Conservation (phyloP, 2,329 filamentous ascomycete species). For the Aureobasidium lini region DNA sequence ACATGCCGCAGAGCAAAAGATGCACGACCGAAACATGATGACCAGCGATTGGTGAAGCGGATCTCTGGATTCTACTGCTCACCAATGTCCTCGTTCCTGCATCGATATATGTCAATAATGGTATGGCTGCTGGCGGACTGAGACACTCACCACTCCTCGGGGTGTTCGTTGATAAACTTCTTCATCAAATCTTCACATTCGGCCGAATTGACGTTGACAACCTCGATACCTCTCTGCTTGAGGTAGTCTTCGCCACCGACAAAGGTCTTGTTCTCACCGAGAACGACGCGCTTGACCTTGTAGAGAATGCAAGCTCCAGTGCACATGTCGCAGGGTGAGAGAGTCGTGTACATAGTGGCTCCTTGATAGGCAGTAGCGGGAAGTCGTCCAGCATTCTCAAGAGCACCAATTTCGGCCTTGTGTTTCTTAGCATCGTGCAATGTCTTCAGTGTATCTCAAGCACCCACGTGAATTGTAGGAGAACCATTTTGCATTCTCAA, state of each 20-base stretch:
- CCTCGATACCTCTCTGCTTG: conserved; percentile 59
- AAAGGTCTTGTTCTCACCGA: conserved; percentile 71
- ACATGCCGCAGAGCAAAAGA: conserved; percentile 24
- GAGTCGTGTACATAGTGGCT: conserved; percentile 63
- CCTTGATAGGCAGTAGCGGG: conserved; percentile 61
- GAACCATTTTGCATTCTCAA: conserved; percentile 67
- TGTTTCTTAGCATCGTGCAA: not conserved
- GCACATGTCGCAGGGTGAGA: conserved; percentile 77
- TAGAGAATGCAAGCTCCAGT: conserved; percentile 72
- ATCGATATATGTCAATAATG: conserved; percentile 8
- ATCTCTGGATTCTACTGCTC: conserved; percentile 20
- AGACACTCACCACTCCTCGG: conserved; percentile 55
- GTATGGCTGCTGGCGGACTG: not conserved
- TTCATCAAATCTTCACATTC: conserved; percentile 64
- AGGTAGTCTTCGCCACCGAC: conserved; percentile 66
- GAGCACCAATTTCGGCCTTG: conserved; percentile 67
- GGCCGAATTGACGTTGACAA: conserved; percentile 60
- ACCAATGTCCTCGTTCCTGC: conserved; percentile 34
- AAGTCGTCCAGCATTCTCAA: conserved; percentile 66
- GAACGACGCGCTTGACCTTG: conserved; percentile 64
- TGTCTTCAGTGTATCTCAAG: not conserved
- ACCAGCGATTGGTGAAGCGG: conserved; percentile 27
- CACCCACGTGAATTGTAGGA: conserved; percentile 59
- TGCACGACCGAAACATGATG: conserved; percentile 30
- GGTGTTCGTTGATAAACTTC: conserved; percentile 64